Conservation (phyloP, 2,329 filamentous ascomycete genomes). For the Fusarium devonianum region DNA sequence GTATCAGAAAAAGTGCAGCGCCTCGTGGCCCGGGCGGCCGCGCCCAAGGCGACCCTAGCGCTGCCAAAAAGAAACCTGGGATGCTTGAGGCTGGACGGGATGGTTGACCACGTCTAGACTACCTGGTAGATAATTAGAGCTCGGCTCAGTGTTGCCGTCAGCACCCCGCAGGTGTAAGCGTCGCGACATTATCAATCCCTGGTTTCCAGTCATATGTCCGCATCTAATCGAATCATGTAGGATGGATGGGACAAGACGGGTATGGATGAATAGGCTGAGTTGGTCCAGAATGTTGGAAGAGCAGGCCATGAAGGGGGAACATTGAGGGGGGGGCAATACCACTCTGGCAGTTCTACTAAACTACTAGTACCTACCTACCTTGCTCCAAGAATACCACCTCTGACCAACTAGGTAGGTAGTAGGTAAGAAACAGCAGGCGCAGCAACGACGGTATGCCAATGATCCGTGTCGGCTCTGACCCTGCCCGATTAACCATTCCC, state of each 20-base stretch:
- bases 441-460: neutral
- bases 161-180: neutral
- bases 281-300: too few relatives aligned
- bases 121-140: neutral
- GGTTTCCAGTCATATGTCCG: too few relatives aligned
- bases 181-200: too few relatives aligned
- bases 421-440: neutral
- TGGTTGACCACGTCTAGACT: too few relatives aligned
- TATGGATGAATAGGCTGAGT: too few relatives aligned
- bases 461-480: neutral
- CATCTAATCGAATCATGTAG: too few relatives aligned
- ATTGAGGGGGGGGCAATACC: neutral
- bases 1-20: too few relatives aligned
- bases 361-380: neutral
- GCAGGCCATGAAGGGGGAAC: too few relatives aligned
- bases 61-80: neutral
- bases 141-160: constrained; percentile 20
- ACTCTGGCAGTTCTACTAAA: neutral
- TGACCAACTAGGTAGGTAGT: neutral
- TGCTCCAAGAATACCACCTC: neutral
- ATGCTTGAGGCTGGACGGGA: neutral
- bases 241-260: too few relatives aligned
- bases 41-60: constrained; percentile 34
- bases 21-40: constrained; percentile 32
- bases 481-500: too few relatives aligned